A percentile compares a stretch with the other conserved stretches of the same genome.
Conservation (phyloP, 192 early-diverging fungal genomes). For the Backusella mclennaniae region DNA sequence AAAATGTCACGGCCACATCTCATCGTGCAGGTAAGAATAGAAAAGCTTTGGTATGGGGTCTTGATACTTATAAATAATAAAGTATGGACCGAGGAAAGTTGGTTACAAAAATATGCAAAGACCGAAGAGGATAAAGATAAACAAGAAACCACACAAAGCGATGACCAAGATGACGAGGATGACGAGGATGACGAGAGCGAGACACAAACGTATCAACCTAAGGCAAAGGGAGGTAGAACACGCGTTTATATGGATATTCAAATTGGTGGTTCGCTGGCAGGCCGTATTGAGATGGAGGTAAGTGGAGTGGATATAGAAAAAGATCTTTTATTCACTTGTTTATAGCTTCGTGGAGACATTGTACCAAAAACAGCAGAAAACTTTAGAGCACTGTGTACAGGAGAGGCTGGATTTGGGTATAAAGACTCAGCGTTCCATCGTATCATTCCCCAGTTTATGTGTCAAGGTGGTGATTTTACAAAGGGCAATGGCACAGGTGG, state of each 20-base stretch:
- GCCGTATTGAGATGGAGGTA: slow-evolving; percentile 38
- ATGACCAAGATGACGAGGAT: background rate
- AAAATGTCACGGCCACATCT: slow-evolving; percentile 40
- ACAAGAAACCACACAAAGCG: background rate
- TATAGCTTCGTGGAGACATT: slow-evolving; percentile 58
- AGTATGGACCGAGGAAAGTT: slow-evolving; percentile 50
- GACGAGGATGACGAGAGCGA: background rate
- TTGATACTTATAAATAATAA: background rate
- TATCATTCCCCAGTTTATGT: slow-evolving; percentile 70
- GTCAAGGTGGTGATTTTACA: slow-evolving; percentile 85
- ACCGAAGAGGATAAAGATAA: slow-evolving; percentile 26
- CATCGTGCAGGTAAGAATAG: slow-evolving; percentile 35
- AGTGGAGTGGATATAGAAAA: background rate
- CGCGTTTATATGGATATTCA: slow-evolving; percentile 41
- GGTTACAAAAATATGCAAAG: slow-evolving; percentile 40
- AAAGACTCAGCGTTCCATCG: slow-evolving; percentile 84
- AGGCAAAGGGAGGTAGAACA: slow-evolving; percentile 19
- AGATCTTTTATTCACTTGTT: background rate
- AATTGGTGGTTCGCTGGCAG: slow-evolving; percentile 37
- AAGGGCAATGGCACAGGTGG: slow-evolving; percentile 75
- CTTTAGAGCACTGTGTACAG: slow-evolving; percentile 94
- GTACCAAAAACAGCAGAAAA: slow-evolving; percentile 87
- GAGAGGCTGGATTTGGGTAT: slow-evolving; percentile 85
- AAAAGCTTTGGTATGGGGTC: too few species aligned
- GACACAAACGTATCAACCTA: background rate